Evolutionary conservation across 345 rosid genomes (phyloP).

Genomic region (Murraya koenigii): DNA sequence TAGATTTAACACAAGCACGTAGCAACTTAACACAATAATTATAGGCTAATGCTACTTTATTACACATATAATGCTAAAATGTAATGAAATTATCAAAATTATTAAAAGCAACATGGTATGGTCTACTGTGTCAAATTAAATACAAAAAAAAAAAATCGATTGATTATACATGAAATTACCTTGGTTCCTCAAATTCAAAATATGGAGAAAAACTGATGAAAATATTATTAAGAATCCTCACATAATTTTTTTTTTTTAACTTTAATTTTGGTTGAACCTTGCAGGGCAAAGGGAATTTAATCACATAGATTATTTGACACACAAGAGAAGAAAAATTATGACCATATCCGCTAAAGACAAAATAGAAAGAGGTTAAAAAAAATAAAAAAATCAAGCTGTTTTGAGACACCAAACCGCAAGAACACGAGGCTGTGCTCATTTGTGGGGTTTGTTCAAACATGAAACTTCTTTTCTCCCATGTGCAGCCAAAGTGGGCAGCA

Average conservation of each 20-base stretch:
- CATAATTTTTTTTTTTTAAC: no score
- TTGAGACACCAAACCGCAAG: conserved; percentile 18
- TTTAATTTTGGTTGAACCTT: no score
- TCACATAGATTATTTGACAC: no score
- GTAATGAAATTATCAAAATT: background rate
- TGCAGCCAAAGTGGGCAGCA: conserved; percentile 30
- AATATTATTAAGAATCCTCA: no score
- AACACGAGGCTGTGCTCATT: conserved; percentile 19
- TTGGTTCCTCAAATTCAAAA: background rate
- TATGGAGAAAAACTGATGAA: background rate
- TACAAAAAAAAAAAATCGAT: no score
- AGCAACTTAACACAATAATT: background rate
- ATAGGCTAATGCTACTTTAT: background rate
- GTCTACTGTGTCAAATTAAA: background rate
- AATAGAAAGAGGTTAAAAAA: background rate
- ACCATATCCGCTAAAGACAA: background rate
- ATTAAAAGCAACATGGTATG: background rate
- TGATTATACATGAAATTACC: background rate
- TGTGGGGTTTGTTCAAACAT: conserved; percentile 18
- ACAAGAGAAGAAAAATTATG: background rate
- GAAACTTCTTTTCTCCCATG: conserved; percentile 18
- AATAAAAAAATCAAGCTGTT: background rate
- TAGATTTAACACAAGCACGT: background rate
- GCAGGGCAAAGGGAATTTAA: no score
- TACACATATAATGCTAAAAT: background rate